Evolutionary conservation across 495 filamentous ascomycete species (phyloP), one percentile per base, ranked within the genome.

Genomic region (Collariella sp.): DNA sequence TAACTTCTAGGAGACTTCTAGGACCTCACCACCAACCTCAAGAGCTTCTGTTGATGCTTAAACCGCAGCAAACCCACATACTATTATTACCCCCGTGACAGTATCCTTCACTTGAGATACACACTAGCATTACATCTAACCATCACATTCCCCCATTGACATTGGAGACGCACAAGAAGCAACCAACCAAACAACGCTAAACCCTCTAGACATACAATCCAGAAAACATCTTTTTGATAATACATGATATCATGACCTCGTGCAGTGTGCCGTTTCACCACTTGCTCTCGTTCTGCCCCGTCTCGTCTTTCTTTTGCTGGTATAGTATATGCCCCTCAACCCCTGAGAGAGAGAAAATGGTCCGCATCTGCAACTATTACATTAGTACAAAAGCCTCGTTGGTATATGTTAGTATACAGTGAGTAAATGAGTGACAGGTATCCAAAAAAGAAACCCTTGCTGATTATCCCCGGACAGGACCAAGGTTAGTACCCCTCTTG

Each of bases 301-400:
- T n/a, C n/a, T n/a, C n/a, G 15, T 12, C 19, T 24, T 7, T 18
- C 34, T 22, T 20, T 11, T 54, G 31, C 18, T 7, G 26, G n/a
- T 24, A 33, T 35, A 22, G 10, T 45, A 6, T 20, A 10, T 26
- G n/a, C 9, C 15, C 24, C 6, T 23, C 26, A 31, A 24, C 38
- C 26, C 26, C 10, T 24, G 5, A 29, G 7, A 24, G 9, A 7
- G 20, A 13, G 20, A 12, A 29, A 29, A 29, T n/a, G 15, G 18
- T 33, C 31, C 15, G 41, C 29, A 46, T 41, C 54, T 36, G 54
- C 44, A 31, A 31, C 4, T 31, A 57, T 57, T 57, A 57, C 55
- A 57, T 57, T 57, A 57, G 55, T 52, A 47, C 48, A 47, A 39
- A 24, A 23, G 36, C 48, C 48, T 50, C 29, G 46, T 29, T 42